A percentile compares a stretch with the other conserved stretches of the same genome.
Evolutionary conservation across 1,139 yeast genomes (phyloP).

Genomic region (Chernovozyma aurita): DNA sequence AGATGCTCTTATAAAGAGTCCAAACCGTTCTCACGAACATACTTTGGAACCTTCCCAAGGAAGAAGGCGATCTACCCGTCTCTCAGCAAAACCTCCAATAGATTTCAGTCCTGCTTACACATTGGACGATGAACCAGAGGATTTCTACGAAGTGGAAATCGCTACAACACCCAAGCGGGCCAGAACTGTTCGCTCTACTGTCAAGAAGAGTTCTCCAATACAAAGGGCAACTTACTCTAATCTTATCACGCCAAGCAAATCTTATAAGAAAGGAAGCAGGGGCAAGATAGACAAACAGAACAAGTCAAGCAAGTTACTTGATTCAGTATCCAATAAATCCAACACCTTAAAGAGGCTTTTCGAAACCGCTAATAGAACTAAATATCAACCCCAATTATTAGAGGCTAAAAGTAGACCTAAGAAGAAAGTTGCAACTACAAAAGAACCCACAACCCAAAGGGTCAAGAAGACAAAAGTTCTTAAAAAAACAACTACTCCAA

Average conservation of each 20-base stretch:
- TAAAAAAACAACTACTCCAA: neutral
- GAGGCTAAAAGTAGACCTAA: neutral
- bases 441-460: neutral
- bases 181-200: neutral
- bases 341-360: conserved; percentile 1
- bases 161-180: neutral
- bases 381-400: no score
- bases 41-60: neutral
- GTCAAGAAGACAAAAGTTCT: no score
- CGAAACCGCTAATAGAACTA: neutral
- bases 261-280: no score
- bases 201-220: neutral
- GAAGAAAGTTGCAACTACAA: neutral
- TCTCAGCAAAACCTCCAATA: neutral
- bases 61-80: conserved; percentile 3
- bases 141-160: neutral
- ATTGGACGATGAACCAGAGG: neutral
- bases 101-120: neutral
- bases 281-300: no score
- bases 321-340: neutral
- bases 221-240: neutral
- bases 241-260: conserved; percentile 1
- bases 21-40: neutral
- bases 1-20: neutral
- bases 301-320: neutral